Evolutionary conservation across 2,329 filamentous ascomycete genomes (phyloP).

Genomic region (Alternaria rosae): DNA sequence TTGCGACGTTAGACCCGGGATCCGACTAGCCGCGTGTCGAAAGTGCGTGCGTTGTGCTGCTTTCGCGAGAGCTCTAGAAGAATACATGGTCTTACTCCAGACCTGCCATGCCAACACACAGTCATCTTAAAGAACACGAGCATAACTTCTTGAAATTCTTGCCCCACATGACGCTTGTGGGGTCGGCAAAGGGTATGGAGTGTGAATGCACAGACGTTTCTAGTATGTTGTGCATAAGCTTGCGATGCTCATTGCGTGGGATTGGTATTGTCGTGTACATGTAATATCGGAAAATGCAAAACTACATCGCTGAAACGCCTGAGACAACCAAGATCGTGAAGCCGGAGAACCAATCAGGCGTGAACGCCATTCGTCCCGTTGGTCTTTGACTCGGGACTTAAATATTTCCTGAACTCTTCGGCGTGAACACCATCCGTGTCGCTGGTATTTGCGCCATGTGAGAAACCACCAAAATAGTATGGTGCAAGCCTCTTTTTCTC

Average conservation of each 20-base stretch:
- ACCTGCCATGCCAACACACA: conserved; percentile 6
- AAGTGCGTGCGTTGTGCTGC: conserved; percentile 2
- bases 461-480: conserved; percentile 45
- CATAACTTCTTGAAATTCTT: conserved; percentile 4
- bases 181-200: conserved; percentile 20
- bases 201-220: conserved; percentile 21
- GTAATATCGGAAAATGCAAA: not conserved
- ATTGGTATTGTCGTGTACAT: conserved; percentile 3
- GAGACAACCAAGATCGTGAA: not conserved
- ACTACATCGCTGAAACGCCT: not conserved
- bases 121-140: conserved; percentile 19
- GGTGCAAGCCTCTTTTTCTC: conserved; percentile 46
- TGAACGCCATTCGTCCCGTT: conserved; percentile 22
- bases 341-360: not conserved
- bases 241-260: not conserved
- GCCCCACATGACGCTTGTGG: conserved; percentile 44
- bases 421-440: conserved; percentile 40
- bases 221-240: not conserved
- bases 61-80: conserved; percentile 14
- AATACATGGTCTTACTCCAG: conserved; percentile 24
- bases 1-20: conserved; percentile 11
- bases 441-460: conserved; percentile 41
- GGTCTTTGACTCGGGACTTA: conserved; percentile 17
- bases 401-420: conserved; percentile 34
- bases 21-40: not conserved